phyloP scores from a whole-genome alignment of 1,284 basidiomycete species.

The Ceratobasidium sp. region DNA sequence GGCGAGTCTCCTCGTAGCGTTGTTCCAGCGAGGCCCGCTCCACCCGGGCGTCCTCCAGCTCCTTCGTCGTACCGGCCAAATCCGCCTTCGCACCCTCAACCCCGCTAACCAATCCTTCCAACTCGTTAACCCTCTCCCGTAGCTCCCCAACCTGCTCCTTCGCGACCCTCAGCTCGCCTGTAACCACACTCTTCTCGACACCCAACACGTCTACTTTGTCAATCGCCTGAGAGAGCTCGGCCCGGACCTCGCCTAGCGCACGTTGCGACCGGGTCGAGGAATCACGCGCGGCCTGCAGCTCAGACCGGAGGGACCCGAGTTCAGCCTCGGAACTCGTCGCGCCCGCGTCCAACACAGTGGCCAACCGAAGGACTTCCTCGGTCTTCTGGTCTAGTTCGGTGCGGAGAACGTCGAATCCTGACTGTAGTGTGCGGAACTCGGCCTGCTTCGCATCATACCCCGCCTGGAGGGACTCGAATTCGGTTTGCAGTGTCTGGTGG shows the following conservation, averaged over 20 bases:
- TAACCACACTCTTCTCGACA: conserved; percentile 39
- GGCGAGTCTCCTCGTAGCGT: background rate
- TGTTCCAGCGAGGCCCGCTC: conserved; percentile 22
- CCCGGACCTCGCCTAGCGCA: conserved; percentile 7
- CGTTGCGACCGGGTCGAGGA: conserved; percentile 1
- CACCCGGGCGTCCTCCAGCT: conserved; percentile 2
- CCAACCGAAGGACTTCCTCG: conserved; percentile 16
- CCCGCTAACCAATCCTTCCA: conserved; percentile 9
- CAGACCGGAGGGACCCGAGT: background rate
- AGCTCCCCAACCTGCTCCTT: conserved; percentile 38
- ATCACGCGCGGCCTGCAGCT: conserved; percentile 23
- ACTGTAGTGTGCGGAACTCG: conserved; percentile 38
- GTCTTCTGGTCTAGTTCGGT: conserved; percentile 31
- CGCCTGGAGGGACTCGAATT: conserved; percentile 27
- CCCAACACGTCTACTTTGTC: conserved; percentile 21
- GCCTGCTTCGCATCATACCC: conserved; percentile 40
- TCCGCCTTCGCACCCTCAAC: conserved; percentile 23
- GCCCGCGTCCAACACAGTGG: conserved; percentile 19
- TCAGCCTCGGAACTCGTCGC: conserved; percentile 13
- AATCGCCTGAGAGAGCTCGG: background rate
- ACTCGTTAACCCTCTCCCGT: conserved; percentile 5
- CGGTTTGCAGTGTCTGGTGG: conserved; percentile 12
- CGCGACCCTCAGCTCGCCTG: conserved; percentile 30
- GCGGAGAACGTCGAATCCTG: conserved; percentile 32
- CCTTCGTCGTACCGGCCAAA: conserved; percentile 4